Evolutionary conservation across 768 basidiomycete species (phyloP).

Genomic region (Xanthoconium stramineum): DNA sequence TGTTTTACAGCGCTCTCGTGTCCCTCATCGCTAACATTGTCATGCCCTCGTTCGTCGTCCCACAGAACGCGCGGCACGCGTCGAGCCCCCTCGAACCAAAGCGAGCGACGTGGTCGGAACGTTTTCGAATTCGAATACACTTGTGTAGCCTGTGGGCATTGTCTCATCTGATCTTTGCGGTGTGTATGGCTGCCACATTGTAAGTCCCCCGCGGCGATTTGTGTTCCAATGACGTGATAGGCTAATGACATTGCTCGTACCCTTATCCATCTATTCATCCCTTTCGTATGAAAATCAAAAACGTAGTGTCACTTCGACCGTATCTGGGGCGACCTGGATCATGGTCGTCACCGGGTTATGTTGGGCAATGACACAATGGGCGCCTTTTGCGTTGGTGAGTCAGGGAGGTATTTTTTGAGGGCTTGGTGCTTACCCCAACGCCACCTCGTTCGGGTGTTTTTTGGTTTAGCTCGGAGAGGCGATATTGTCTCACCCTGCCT

Average conservation of each 20-base stretch:
- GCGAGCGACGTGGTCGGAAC: constrained; percentile 33
- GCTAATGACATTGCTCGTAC: constrained; percentile 10
- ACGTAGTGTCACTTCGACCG: constrained; percentile 65
- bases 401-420: neutral
- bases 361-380: constrained; percentile 95
- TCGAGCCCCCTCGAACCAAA: too few relatives aligned
- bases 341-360: constrained; percentile 81
- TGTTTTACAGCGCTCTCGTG: constrained; percentile 74
- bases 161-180: constrained; percentile 72
- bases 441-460: too few relatives aligned
- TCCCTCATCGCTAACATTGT: constrained; percentile 65
- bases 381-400: too few relatives aligned
- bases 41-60: too few relatives aligned
- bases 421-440: constrained; percentile 15
- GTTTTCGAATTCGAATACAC: constrained; percentile 55
- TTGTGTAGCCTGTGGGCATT: constrained; percentile 75
- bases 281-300: constrained; percentile 6
- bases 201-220: neutral
- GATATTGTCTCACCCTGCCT: too few relatives aligned
- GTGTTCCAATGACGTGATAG: neutral
- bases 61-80: too few relatives aligned
- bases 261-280: too few relatives aligned
- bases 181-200: too few relatives aligned
- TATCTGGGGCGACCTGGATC: constrained; percentile 68
- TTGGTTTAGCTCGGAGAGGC: too few relatives aligned